Evolutionary conservation across 1,284 basidiomycete genomes (phyloP), one percentile per base, ranked within the genome.

Genomic region (Pseudozyma thailandica): DNA sequence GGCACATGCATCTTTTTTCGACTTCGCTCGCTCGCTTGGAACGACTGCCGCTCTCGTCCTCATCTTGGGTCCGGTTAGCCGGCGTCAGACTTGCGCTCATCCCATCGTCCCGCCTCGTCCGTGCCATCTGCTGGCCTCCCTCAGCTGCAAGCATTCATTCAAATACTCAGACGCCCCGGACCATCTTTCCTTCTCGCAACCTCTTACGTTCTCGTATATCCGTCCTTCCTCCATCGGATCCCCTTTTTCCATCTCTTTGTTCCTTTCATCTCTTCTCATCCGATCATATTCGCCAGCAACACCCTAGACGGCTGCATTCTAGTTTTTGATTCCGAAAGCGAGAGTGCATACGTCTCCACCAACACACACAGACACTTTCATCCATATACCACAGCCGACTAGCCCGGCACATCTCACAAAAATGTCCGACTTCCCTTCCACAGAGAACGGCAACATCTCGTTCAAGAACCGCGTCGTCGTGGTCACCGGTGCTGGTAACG

Each of bases 381-480:
- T 35, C 33, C 15, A 35, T 10, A 42, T 28, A n/a, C 37, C 27
- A 39, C n/a, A 59, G 63, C 63, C 49, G 53, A 50, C 28, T 39
- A 43, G 23, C 27, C 31, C 51, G 48, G 49, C 52, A 55, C 27
- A 35, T 13, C 21, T 18, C 16, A 27, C 35, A 51, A 78, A 44
- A 44, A 80, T 80, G 78, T 70, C 78, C 13, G 78, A 80, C 46
- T 80, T 80, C 59, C 79, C 79, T 38, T 62, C 65, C 59, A 74
- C 70, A 10, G 79, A 80, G 56, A 74, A 77, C 64, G 79, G 79
- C 54, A 79, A 80, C 64, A 62, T 80, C 55, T 79, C 77, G 50
- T 97, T 95, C 88, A 91, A 93, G 85, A 91, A 90, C 73, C 92
- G 96, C 65, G 94, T 93, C 35, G 92, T 94, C 72, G 88, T 99